phyloP scores from a whole-genome alignment of 805 yeast species.

The Huiozyma sinensis region DNA sequence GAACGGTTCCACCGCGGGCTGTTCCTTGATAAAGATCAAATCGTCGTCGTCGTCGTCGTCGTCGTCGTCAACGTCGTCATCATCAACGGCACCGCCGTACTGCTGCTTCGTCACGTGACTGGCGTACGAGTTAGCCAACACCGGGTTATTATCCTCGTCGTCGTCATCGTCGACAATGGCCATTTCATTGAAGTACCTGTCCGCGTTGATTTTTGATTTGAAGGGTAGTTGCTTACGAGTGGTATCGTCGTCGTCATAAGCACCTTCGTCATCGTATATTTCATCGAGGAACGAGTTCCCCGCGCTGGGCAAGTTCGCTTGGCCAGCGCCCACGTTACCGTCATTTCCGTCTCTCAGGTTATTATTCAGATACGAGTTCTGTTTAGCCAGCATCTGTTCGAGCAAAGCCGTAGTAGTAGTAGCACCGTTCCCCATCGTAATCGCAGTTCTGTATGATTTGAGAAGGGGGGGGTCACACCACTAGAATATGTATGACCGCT shows the following conservation, averaged over 20 bases:
- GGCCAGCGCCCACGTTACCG: neutral
- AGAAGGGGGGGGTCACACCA: neutral
- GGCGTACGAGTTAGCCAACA: neutral
- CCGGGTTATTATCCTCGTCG: neutral
- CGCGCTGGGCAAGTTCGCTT: neutral
- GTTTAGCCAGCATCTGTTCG: slow-evolving; percentile 20
- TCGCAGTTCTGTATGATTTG: neutral
- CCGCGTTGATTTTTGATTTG: no score
- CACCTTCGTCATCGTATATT: slow-evolving; percentile 1
- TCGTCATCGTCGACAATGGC: slow-evolving; percentile 4
- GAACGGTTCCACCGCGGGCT: slow-evolving; percentile 8
- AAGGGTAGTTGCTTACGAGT: no score
- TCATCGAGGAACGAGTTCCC: neutral
- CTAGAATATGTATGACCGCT: no score
- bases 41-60: slow-evolving; percentile 19
- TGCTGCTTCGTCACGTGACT: neutral
- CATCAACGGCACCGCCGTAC: neutral
- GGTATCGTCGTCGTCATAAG: neutral
- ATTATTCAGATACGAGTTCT: slow-evolving; percentile 13
- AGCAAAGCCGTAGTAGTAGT: slow-evolving; percentile 6
- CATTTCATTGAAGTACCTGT: neutral
- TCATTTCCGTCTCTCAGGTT: slow-evolving; percentile 12
- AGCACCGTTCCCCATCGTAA: neutral
- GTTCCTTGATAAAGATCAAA: slow-evolving; percentile 23
- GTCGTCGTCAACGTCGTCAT: neutral